phyloP scores from a whole-genome alignment of 331 rosid genomes.

The Prunus yedoensis region DNA sequence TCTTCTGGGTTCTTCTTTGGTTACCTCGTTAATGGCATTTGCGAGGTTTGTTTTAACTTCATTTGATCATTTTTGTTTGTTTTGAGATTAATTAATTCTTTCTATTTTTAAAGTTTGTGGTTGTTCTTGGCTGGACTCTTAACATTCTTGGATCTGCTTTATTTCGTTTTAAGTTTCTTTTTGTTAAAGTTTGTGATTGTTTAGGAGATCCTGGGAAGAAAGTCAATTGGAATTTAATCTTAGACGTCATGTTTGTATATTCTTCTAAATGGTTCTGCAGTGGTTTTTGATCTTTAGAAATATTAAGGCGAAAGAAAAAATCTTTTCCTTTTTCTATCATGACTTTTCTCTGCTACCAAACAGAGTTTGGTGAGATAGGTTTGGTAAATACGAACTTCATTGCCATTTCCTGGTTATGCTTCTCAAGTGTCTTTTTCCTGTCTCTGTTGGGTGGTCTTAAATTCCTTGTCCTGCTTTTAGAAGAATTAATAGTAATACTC shows the following conservation, averaged over 20 bases:
- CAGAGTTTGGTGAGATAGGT: background rate
- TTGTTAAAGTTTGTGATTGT: conserved; percentile 9
- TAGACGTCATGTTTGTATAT: background rate
- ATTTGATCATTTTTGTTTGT: background rate
- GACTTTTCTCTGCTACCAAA: conserved; percentile 7
- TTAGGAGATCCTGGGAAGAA: conserved; percentile 3
- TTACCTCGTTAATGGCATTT: conserved; percentile 65
- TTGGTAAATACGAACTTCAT: background rate
- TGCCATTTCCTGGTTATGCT: background rate
- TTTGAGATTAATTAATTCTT: background rate
- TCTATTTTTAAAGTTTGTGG: too few relatives aligned
- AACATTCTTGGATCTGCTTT: too few relatives aligned
- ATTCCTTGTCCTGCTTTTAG: background rate
- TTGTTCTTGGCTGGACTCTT: background rate
- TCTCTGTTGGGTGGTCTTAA: background rate
- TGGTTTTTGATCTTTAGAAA: too few relatives aligned
- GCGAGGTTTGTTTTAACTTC: conserved; percentile 45
- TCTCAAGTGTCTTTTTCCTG: background rate
- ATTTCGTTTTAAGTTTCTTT: background rate
- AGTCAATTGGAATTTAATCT: background rate
- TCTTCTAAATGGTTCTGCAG: too few relatives aligned
- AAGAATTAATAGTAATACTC: background rate
- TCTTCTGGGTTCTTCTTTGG: conserved; percentile 67
- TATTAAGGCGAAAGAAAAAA: too few relatives aligned
- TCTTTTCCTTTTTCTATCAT: background rate